Base-by-base conservation (phyloP, 2,329 filamentous ascomycete genomes). In the Aspergillus luchuensis region DNA sequence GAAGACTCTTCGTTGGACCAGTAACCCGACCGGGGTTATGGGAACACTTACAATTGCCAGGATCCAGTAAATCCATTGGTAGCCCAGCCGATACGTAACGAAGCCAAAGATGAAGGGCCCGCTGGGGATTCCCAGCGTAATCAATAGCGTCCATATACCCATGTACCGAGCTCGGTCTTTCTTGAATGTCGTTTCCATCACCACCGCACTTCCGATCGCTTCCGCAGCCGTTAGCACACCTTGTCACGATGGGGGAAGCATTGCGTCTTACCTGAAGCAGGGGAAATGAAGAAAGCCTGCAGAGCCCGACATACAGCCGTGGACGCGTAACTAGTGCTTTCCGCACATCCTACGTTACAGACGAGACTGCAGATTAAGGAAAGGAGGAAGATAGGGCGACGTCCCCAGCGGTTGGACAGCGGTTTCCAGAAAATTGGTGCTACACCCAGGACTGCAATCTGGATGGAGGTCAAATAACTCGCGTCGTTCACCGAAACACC, bases 11-110 rank as follows among this genome's bases (percentile, higher is more conserved):
- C 11, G 33, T 43, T 33, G 25, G 11, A 30, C 19, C 21, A 15
- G 21, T 56, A 23, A 17, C 5, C 7, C 33, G 7, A 23, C 2
- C 10, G 28, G 5, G 39, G 21, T 10, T 10, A 30, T 8, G n/a
- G 21, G 21, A 2, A 30, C 30, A 56, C 77, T 74, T 67, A 84
- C 81, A 41, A 87, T 86, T 5, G 84, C 82, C 8, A 87, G 74
- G 23, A 82, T 80, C 79, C 81, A 87, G 71, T 84, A 87, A 48
- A 87, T 85, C 85, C 85, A 87, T 8, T 81, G 76, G 60, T 84
- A 86, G 0, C 82, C 81, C n/a, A 80, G 79, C 15, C 82, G 79
- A 59, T 82, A 75, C 1, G 81, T 79, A 1, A 87, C 84, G 41
- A 76, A 76, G 1, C 74, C 73, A 15, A 76, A 74, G n/a, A 76